Evolutionary conservation across 306 rosid species (phyloP).

Genomic region (Begonia loranthoides): DNA sequence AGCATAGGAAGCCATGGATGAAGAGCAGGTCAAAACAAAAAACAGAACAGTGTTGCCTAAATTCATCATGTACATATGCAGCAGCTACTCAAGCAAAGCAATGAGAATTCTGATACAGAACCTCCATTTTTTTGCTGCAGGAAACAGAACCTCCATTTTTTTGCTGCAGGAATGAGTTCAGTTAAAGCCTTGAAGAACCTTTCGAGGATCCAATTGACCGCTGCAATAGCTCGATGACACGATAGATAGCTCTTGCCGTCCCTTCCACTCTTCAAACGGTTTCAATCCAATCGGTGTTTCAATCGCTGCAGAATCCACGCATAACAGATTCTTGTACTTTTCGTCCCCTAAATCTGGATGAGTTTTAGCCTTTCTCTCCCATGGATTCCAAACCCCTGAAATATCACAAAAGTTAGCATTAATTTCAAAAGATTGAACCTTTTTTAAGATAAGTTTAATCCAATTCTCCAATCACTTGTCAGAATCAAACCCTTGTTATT

Average conservation of each 20-base stretch:
- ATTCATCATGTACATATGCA: no score
- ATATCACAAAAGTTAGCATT: neutral
- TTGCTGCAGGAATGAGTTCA: slow-evolving; percentile 2
- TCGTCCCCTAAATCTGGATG: slow-evolving; percentile 51
- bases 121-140: no score
- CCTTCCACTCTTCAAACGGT: slow-evolving; percentile 67
- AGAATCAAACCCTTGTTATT: no score
- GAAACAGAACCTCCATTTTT: no score
- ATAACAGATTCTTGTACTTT: slow-evolving; percentile 56
- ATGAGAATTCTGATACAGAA: no score
- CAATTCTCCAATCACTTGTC: no score
- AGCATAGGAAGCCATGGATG: no score
- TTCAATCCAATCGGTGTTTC: slow-evolving; percentile 45
- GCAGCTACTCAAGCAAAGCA: no score
- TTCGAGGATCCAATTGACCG: slow-evolving; percentile 67
- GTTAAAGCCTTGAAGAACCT: slow-evolving; percentile 45
- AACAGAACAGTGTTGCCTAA: no score
- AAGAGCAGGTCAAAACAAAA: no score
- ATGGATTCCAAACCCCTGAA: slow-evolving; percentile 75
- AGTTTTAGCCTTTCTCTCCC: slow-evolving; percentile 55
- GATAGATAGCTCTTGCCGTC: slow-evolving; percentile 53
- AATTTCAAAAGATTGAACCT: no score
- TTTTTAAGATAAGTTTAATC: no score
- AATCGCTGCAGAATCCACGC: slow-evolving; percentile 53
- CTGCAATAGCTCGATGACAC: slow-evolving; percentile 82